Conservation (phyloP, 164 flowering plant species). For the Vitis rotundifolia region DNA sequence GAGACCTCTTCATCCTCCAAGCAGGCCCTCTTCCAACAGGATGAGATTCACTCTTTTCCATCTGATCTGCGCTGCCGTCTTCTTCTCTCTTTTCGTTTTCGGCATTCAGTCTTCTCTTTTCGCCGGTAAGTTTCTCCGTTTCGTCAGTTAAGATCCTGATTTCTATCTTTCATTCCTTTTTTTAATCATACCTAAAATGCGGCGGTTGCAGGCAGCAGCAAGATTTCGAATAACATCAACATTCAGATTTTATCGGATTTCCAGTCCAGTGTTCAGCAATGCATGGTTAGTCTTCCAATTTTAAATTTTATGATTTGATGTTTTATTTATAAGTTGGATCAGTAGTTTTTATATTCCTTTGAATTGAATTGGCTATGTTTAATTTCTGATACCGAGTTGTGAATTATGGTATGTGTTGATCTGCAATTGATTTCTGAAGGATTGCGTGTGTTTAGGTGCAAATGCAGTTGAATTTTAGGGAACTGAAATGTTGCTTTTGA, state of each 20-base stretch:
- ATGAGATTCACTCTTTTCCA: constrained; percentile 41
- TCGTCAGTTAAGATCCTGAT: not conserved
- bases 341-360: too few relatives aligned
- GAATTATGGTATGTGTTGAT: too few relatives aligned
- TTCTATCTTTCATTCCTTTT: not conserved
- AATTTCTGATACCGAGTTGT: too few relatives aligned
- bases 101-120: constrained; percentile 58
- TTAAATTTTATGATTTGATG: too few relatives aligned
- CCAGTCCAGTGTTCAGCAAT: constrained; percentile 76
- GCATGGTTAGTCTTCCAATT: constrained; percentile 58
- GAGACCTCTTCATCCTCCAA: constrained; percentile 18
- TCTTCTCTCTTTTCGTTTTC: constrained; percentile 66
- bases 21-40: not conserved
- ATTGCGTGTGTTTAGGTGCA: too few relatives aligned
- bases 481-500: too few relatives aligned
- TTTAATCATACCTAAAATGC: not conserved
- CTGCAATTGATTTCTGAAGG: too few relatives aligned
- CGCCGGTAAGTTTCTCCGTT: constrained; percentile 22
- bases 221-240: not conserved
- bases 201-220: not conserved
- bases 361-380: too few relatives aligned
- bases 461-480: too few relatives aligned
- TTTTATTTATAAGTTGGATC: not conserved
- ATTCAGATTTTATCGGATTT: constrained; percentile 54
- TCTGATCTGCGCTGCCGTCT: constrained; percentile 53